Percentiles rank a stretch among this genome's conserved stretches.
phyloP scores from a whole-genome alignment of 345 rosid species.

The Eucalyptus virginea region DNA sequence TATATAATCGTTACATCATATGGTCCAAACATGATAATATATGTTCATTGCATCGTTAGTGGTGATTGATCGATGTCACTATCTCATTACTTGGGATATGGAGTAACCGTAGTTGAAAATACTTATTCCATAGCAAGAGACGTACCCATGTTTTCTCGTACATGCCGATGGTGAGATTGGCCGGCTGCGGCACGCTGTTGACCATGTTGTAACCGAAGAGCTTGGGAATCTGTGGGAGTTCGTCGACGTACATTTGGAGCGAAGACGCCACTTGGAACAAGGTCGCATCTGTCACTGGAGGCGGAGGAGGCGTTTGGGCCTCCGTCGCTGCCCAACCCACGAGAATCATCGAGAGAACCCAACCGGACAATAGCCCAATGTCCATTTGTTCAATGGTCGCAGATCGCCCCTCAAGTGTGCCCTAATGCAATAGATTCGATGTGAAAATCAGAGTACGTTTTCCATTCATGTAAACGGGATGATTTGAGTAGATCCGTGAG shows the following conservation, averaged over 20 bases:
- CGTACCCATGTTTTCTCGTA: slow-evolving; percentile 50
- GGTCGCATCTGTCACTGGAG: not conserved
- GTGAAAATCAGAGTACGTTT: not conserved
- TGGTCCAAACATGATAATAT: not conserved
- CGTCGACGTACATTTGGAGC: slow-evolving; percentile 57
- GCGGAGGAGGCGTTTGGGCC: not conserved
- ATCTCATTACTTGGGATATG: not conserved
- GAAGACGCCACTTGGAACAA: not conserved
- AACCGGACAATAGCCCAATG: not conserved
- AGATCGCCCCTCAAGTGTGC: not conserved
- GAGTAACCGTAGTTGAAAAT: not conserved
- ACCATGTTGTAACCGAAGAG: slow-evolving; percentile 20
- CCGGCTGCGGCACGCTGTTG: slow-evolving; percentile 20
- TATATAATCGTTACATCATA: not conserved
- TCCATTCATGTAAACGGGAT: not conserved
- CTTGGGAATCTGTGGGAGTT: slow-evolving; percentile 51
- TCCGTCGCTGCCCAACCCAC: not conserved
- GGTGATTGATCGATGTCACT: not conserved
- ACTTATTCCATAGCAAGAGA: not conserved
- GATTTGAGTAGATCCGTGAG: not conserved
- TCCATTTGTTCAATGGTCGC: not conserved
- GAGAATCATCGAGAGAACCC: not conserved
- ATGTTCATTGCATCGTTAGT: not conserved
- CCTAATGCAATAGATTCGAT: not conserved
- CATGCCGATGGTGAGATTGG: slow-evolving; percentile 57